Evolutionary conservation across 306 rosid genomes (phyloP).

Genomic region (Erythrophleum fordii): DNA sequence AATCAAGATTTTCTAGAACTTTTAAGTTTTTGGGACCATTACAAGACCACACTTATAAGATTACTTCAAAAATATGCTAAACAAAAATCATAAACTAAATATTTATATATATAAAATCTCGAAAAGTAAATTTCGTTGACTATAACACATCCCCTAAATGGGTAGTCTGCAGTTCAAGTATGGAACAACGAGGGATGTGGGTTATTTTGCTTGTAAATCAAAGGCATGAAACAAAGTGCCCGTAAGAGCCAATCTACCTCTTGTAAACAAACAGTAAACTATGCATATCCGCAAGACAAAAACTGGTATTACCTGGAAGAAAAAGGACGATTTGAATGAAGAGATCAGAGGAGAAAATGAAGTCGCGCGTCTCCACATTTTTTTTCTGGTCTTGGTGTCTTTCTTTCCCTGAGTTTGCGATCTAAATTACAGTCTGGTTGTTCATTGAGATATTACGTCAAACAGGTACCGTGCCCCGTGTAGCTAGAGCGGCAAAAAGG

Average conservation of each 20-base stretch:
- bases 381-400: not conserved
- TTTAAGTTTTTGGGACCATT: not conserved
- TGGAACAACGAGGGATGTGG: not conserved
- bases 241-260: not conserved
- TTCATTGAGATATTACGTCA: conserved; percentile 41
- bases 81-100: not conserved
- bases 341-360: conserved; percentile 44
- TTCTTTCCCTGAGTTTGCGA: not conserved
- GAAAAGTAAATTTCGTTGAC: not conserved
- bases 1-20: not conserved
- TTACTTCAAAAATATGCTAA: not conserved
- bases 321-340: conserved; percentile 42
- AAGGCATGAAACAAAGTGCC: not conserved
- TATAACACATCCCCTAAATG: not conserved
- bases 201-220: not conserved
- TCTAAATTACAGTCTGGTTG: not conserved
- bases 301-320: conserved; percentile 40
- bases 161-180: not conserved
- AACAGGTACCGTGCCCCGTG: conserved; percentile 4
- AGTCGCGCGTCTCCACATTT: conserved; percentile 68
- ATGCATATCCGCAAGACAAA: not conserved
- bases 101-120: not conserved
- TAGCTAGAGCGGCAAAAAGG: not conserved
- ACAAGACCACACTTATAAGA: not conserved
- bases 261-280: not conserved